These are phyloP conservation scores for Trichoderma semiorbis DNA, from an alignment of 2,329 filamentous ascomycete genomes.

Conservation along the genomic window DNA sequence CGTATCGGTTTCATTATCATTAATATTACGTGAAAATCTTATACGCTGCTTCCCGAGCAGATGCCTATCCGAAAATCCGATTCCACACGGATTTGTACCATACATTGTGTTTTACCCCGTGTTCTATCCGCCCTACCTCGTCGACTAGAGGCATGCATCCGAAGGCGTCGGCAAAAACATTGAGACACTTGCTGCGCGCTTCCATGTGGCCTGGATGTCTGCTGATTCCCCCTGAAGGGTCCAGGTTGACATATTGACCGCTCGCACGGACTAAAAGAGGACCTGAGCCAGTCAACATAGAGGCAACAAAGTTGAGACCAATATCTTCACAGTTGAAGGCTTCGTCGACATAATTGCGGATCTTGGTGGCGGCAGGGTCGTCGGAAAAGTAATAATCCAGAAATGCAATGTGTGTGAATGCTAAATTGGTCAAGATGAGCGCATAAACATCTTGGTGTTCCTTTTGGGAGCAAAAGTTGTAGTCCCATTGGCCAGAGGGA, in stretches of 20 bases:
- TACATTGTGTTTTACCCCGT: constrained; percentile 26
- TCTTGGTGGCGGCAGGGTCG: constrained; percentile 28
- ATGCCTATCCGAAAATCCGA: constrained; percentile 14
- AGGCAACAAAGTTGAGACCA: constrained; percentile 38
- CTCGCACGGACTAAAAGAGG: constrained; percentile 36
- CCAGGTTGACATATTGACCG: constrained; percentile 31
- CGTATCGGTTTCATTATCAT: constrained; percentile 11
- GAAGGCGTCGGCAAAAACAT: constrained; percentile 33
- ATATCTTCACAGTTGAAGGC: constrained; percentile 42
- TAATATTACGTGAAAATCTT: constrained; percentile 5
- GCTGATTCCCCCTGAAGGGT: constrained; percentile 34
- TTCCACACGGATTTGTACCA: constrained; percentile 21
- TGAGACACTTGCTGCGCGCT: constrained; percentile 35
- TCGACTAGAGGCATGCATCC: constrained; percentile 35
- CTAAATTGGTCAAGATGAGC: constrained; percentile 37
- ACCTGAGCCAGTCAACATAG: constrained; percentile 32
- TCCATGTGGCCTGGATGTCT: constrained; percentile 32
- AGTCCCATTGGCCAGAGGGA: constrained; percentile 30
- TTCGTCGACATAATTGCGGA: constrained; percentile 38
- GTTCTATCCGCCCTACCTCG: constrained; percentile 32
- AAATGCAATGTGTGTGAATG: constrained; percentile 37
- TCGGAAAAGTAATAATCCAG: constrained; percentile 38
- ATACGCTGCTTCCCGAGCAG: not conserved
- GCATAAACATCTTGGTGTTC: constrained; percentile 32
- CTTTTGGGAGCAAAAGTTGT: constrained; percentile 32